Evolutionary conservation across 495 filamentous ascomycete genomes (phyloP).

Genomic region (Xylaria grammica): DNA sequence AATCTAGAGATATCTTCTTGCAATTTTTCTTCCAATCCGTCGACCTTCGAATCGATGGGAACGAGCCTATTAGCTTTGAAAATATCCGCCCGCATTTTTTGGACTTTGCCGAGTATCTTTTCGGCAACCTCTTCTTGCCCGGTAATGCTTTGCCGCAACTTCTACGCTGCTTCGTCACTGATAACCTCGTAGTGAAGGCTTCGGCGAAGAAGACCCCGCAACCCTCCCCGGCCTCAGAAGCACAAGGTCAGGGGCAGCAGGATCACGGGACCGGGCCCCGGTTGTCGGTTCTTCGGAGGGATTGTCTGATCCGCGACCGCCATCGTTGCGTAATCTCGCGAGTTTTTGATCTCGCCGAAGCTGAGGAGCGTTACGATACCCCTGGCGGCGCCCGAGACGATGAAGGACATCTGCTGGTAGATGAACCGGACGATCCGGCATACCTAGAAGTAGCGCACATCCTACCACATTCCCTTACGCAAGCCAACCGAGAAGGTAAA

Average conservation of each 20-base stretch:
- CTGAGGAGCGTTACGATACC: constrained; percentile 22
- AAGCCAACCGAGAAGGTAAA: constrained; percentile 19
- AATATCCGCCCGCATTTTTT: constrained; percentile 24
- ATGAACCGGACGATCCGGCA: constrained; percentile 21
- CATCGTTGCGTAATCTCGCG: constrained; percentile 37
- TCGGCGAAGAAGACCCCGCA: constrained; percentile 16
- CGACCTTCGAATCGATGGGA: constrained; percentile 25
- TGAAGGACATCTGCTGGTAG: constrained; percentile 27
- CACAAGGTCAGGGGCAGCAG: constrained; percentile 22
- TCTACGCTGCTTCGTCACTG: constrained; percentile 22
- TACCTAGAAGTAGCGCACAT: constrained; percentile 35
- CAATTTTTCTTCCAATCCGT: constrained; percentile 33
- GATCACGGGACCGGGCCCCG: constrained; percentile 30
- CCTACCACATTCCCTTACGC: constrained; percentile 34
- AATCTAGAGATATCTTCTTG: constrained; percentile 32
- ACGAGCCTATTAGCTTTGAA: constrained; percentile 23
- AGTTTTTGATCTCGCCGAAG: constrained; percentile 33
- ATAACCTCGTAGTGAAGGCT: constrained; percentile 33
- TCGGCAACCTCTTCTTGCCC: constrained; percentile 37
- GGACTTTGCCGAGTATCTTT: constrained; percentile 34
- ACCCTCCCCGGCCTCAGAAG: constrained; percentile 27
- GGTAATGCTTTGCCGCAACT: constrained; percentile 25
- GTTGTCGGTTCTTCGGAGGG: constrained; percentile 29
- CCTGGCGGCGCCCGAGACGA: constrained; percentile 28
- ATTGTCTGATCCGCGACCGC: constrained; percentile 36